Evolutionary conservation across 805 yeast species (phyloP), one percentile per base, ranked within the genome.

Genomic region (Candida piceae): DNA sequence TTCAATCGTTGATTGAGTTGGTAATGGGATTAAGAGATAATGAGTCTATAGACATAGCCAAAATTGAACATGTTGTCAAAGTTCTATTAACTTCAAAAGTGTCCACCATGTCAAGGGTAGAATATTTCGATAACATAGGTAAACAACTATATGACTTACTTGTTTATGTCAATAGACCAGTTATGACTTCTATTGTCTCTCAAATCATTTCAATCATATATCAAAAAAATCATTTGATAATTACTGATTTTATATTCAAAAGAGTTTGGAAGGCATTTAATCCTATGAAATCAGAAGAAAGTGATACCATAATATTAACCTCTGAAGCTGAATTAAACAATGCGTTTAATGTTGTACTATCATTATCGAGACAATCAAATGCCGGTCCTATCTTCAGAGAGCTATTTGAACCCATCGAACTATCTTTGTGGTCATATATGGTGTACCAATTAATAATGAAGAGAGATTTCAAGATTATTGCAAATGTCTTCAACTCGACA

Each of bases 1-100:
- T 93, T 2, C 60, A 74, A 20, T 70, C 88, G 2, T 59, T 90
- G 34, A 68, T 88, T 20, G 97, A 90, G 57, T 77, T 84, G 44
- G 67, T 84, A 1, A 64, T 84, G 11, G 95, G 95, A 0, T 64
- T 84, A 18, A 66, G 96, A 39, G 94, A 86, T 29, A 68, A 70
- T 36, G 90, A 82, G 38, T 78, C 76, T 10, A 59, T 87, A 11
- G 79, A 78, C 44, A 58, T 78, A n/a, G 77, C 75, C 22, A 82
- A 78, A 45, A 66, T 85, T 32, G 77, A 76, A 19, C 74, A 79
- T 39, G 83, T 85, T 1, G 75, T 84, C n/a, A 72, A 70, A 29
- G 68, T 86, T 2, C 56, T 90, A 12, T 55, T 82, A 20, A 38
- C 41, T n/a, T 60, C 79, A 13, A 79, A 78, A 41, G 96, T 97